These are phyloP conservation scores for Aurantiochytrium sp. DNA, from an alignment of 108 stramenopile species.

Conservation along the genomic window DNA sequence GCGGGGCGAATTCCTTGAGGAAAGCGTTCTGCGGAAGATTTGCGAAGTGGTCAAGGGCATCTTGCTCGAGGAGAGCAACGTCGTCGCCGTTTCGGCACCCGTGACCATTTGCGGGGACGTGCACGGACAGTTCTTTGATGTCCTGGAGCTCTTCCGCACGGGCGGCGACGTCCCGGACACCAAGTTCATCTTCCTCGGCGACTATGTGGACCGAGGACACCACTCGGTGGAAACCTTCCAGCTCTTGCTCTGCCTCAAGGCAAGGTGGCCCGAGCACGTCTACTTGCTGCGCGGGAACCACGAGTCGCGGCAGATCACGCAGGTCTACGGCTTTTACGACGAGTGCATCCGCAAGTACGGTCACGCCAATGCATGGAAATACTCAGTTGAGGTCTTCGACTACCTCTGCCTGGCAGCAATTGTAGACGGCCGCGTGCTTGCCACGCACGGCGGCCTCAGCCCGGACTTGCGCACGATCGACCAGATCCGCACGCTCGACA, in stretches of 20 bases:
- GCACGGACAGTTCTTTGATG: conserved; percentile 47
- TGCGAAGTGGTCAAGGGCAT: conserved; percentile 21
- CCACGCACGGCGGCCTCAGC: conserved; percentile 80
- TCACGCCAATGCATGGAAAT: conserved; percentile 93
- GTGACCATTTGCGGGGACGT: conserved; percentile 39
- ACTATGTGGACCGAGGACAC: conserved; percentile 88
- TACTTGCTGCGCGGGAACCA: conserved; percentile 89
- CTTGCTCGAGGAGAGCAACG: background rate
- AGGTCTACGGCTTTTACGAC: conserved; percentile 95
- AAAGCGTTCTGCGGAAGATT: background rate
- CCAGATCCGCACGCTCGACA: conserved; percentile 76
- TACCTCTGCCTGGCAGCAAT: conserved; percentile 76
- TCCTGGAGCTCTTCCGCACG: conserved; percentile 40
- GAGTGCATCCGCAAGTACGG: conserved; percentile 98
- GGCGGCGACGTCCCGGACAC: conserved; percentile 33
- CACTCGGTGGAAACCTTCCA: conserved; percentile 79
- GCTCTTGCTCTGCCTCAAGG: conserved; percentile 74
- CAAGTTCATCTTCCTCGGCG: conserved; percentile 81
- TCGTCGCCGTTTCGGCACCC: background rate
- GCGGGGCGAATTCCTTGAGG: background rate
- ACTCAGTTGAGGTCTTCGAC: conserved; percentile 82
- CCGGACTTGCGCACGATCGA: conserved; percentile 80
- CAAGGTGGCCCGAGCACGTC: conserved; percentile 75
- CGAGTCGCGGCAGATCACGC: conserved; percentile 93
- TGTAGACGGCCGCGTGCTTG: conserved; percentile 76